phyloP scores from a whole-genome alignment of 371 early-diverging fungal genomes.

The Smittium mucronatum region DNA sequence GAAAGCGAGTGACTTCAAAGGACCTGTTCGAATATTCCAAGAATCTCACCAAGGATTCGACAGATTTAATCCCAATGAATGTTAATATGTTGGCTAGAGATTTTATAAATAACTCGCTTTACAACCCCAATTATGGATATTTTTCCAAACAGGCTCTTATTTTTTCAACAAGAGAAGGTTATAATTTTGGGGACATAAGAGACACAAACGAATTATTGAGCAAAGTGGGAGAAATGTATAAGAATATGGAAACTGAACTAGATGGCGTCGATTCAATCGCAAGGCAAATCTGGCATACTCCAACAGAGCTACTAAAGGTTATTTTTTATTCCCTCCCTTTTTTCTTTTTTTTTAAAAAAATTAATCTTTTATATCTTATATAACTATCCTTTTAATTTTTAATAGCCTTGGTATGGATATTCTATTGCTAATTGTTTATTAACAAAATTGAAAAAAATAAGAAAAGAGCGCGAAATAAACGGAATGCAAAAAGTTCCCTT shows the following conservation, averaged over 20 bases:
- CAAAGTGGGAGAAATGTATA: slow-evolving; percentile 60
- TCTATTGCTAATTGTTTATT: slow-evolving; percentile 83
- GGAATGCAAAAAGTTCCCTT: slow-evolving; percentile 36
- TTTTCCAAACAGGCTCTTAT: slow-evolving; percentile 90
- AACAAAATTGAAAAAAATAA: slow-evolving; percentile 53
- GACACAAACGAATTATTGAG: slow-evolving; percentile 76
- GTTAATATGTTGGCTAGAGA: slow-evolving; percentile 69
- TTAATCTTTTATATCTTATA: neutral
- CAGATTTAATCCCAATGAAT: slow-evolving; percentile 32
- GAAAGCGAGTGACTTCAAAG: neutral
- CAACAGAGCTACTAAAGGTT: slow-evolving; percentile 80
- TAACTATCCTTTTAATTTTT: no score
- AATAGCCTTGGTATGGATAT: slow-evolving; percentile 73
- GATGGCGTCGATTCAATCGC: slow-evolving; percentile 37
- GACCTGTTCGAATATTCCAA: neutral
- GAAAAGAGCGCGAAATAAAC: slow-evolving; percentile 30
- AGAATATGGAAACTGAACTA: slow-evolving; percentile 50
- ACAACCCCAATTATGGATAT: slow-evolving; percentile 91
- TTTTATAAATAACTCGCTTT: slow-evolving; percentile 90
- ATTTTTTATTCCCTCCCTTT: neutral
- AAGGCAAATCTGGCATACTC: slow-evolving; percentile 93
- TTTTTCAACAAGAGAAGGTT: slow-evolving; percentile 48
- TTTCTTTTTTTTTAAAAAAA: neutral
- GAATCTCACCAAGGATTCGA: neutral
- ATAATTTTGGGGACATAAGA: slow-evolving; percentile 52